These are phyloP conservation scores for Daldinia eschscholtzii DNA, from an alignment of 2,329 filamentous ascomycete species.

Conservation along the genomic window DNA sequence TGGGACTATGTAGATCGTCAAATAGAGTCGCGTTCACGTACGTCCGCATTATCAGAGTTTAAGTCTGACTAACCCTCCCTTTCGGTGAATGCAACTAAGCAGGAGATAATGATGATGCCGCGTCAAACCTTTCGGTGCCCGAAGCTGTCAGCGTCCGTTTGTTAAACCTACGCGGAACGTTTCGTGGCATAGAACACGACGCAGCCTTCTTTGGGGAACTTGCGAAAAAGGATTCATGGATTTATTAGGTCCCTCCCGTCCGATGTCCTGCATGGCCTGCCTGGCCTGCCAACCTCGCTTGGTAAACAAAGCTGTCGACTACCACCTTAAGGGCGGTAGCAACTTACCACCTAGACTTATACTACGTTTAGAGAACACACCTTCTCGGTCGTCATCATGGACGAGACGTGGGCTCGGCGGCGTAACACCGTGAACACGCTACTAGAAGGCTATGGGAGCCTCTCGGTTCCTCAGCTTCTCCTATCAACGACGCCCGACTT, in stretches of 20 bases:
- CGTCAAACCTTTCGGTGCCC: slow-evolving; percentile 28
- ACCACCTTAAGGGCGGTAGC: slow-evolving; percentile 23
- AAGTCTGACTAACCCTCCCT: slow-evolving; percentile 10
- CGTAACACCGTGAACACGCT: slow-evolving; percentile 43
- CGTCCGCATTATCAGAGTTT: slow-evolving; percentile 30
- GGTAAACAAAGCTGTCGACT: slow-evolving; percentile 26
- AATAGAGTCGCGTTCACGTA: slow-evolving; percentile 27
- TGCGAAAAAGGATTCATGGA: slow-evolving; percentile 17
- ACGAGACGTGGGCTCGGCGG: slow-evolving; percentile 31
- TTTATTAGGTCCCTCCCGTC: slow-evolving; percentile 41
- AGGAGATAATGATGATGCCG: slow-evolving; percentile 12
- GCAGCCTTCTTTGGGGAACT: slow-evolving; percentile 14
- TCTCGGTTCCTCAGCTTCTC: slow-evolving; percentile 56
- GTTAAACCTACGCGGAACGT: slow-evolving; percentile 27
- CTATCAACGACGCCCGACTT: slow-evolving; percentile 54
- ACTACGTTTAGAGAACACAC: slow-evolving; percentile 8
- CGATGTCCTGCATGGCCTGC: slow-evolving; percentile 32
- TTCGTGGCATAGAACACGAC: slow-evolving; percentile 18
- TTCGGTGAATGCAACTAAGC: slow-evolving; percentile 21
- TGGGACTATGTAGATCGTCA: slow-evolving; percentile 23
- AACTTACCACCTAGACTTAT: slow-evolving; percentile 7
- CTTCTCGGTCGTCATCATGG: slow-evolving; percentile 36
- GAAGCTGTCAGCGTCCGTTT: slow-evolving; percentile 24
- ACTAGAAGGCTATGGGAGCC: slow-evolving; percentile 57
- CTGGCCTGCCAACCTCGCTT: slow-evolving; percentile 11